phyloP scores from a whole-genome alignment of 768 basidiomycete species.

The Plicaturopsis crispa region DNA sequence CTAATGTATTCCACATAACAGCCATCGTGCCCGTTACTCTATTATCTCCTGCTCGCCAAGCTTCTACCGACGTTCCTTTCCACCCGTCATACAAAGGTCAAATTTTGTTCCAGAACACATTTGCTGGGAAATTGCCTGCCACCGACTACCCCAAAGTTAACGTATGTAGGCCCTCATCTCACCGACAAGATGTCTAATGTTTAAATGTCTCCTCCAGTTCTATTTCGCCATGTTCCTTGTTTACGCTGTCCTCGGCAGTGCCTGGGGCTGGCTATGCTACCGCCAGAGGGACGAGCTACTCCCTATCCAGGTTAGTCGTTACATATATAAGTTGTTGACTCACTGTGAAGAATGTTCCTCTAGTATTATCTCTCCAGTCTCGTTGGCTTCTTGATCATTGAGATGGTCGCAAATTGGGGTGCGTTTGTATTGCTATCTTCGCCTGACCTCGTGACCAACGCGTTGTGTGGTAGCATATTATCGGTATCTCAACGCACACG shows the following conservation, averaged over 20 bases:
- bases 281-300: slow-evolving; percentile 76
- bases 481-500: slow-evolving; percentile 87
- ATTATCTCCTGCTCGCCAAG: slow-evolving; percentile 30
- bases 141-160: slow-evolving; percentile 97
- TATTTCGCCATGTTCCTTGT: slow-evolving; percentile 78
- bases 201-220: slow-evolving; percentile 44
- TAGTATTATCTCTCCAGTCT: slow-evolving; percentile 91
- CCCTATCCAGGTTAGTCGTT: slow-evolving; percentile 68
- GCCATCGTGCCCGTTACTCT: slow-evolving; percentile 88
- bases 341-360: slow-evolving; percentile 1
- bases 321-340: neutral
- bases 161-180: slow-evolving; percentile 36
- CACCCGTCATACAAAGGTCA: slow-evolving; percentile 76
- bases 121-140: slow-evolving; percentile 83
- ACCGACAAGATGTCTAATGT: neutral
- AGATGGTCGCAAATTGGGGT: slow-evolving; percentile 94
- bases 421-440: slow-evolving; percentile 12
- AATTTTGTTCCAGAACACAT: slow-evolving; percentile 83
- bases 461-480: slow-evolving; percentile 62
- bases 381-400: slow-evolving; percentile 79
- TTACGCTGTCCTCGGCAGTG: slow-evolving; percentile 60
- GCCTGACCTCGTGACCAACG: neutral
- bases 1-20: slow-evolving; percentile 18
- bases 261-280: slow-evolving; percentile 84
- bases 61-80: slow-evolving; percentile 44